Conservation (phyloP, 2,329 filamentous ascomycete species). For the Penicillium brasilianum region DNA sequence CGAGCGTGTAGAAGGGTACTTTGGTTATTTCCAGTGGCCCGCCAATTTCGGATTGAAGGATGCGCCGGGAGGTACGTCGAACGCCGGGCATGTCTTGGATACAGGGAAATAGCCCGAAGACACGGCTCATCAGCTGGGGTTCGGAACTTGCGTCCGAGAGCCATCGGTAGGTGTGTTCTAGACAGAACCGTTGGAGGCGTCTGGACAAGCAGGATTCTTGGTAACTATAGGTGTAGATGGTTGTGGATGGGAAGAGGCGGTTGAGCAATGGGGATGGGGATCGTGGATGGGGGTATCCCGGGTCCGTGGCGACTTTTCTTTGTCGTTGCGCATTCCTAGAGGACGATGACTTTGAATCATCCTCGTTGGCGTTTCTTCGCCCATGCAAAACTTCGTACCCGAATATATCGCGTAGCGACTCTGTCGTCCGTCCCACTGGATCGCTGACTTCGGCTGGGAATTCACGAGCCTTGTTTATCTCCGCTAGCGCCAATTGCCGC, state of each 20-base stretch:
- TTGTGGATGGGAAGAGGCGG: constrained; percentile 29
- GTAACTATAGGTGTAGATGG: constrained; percentile 61
- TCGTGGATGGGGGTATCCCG: constrained; percentile 11
- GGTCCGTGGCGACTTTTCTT: not conserved
- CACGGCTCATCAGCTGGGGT: constrained; percentile 23
- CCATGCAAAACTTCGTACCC: constrained; percentile 22
- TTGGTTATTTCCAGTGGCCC: constrained; percentile 27
- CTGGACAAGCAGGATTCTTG: constrained; percentile 73
- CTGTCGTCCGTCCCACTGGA: not conserved
- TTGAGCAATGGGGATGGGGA: constrained; percentile 29
- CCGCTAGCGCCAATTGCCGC: constrained; percentile 25
- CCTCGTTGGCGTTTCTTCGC: not conserved
- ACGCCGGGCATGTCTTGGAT: constrained; percentile 31
- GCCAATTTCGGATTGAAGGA: constrained; percentile 28
- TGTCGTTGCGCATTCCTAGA: not conserved
- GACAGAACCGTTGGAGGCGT: constrained; percentile 68
- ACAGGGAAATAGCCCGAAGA: constrained; percentile 36
- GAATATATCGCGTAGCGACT: constrained; percentile 10
- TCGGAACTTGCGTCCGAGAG: constrained; percentile 46
- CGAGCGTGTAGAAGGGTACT: constrained; percentile 51
- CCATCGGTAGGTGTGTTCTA: constrained; percentile 68
- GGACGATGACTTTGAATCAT: not conserved
- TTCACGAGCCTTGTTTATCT: constrained; percentile 15
- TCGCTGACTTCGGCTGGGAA: not conserved
- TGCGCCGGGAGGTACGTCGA: constrained; percentile 20